Evolutionary conservation across 2,329 filamentous ascomycete species (phyloP).

Genomic region (Monilinia laxa): DNA sequence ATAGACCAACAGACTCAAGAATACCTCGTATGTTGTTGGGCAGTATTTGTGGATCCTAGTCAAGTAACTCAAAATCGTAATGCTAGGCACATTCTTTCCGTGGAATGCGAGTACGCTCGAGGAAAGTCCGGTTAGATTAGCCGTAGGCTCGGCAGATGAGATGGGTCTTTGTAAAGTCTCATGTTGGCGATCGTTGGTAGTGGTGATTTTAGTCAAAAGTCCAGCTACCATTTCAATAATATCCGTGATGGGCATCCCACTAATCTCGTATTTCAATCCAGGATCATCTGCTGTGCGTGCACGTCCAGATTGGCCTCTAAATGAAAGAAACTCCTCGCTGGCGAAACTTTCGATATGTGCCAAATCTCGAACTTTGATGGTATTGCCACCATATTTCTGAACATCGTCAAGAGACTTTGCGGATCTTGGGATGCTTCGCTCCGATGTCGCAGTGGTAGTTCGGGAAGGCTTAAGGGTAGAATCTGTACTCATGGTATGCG

Average conservation of each 20-base stretch:
- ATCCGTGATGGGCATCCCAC: constrained; percentile 93
- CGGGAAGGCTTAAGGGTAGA: constrained; percentile 4
- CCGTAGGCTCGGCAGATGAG: constrained; percentile 54
- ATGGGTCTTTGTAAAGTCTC: constrained; percentile 81
- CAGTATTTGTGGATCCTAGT: constrained; percentile 98
- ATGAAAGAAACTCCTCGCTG: constrained; percentile 68
- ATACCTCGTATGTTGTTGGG: constrained; percentile 97
- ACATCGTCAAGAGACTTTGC: constrained; percentile 42
- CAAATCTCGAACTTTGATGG: constrained; percentile 82
- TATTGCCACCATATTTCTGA: constrained; percentile 42
- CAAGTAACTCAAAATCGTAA: constrained; percentile 93
- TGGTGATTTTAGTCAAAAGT: constrained; percentile 93
- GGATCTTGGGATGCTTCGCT: constrained; percentile 31
- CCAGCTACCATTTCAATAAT: constrained; percentile 99
- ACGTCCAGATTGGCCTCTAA: constrained; percentile 51
- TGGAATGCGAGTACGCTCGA: constrained; percentile 89
- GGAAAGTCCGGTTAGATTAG: constrained; percentile 61
- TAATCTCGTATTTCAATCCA: constrained; percentile 78
- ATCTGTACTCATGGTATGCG: constrained; percentile 18
- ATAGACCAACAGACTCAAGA: constrained; percentile 90
- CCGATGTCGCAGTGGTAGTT: background rate
- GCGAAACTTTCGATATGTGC: constrained; percentile 90
- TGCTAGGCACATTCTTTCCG: constrained; percentile 95
- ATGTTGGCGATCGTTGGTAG: constrained; percentile 92
- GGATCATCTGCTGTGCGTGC: constrained; percentile 52